phyloP scores from a whole-genome alignment of 805 yeast species.

The Candida odintsovae region DNA sequence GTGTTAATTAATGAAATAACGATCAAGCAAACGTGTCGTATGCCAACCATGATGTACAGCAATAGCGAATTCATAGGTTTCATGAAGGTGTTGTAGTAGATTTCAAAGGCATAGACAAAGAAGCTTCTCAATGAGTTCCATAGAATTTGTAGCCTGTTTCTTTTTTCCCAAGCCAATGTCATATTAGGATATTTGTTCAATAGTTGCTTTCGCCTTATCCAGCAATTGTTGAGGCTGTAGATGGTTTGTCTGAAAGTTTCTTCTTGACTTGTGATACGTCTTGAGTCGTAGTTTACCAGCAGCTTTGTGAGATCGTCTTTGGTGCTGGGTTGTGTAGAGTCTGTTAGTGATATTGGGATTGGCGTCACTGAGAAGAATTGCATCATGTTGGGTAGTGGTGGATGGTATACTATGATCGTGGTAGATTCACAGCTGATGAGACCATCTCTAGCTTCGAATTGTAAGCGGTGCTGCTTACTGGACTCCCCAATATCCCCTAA shows the following conservation, averaged over 20 bases:
- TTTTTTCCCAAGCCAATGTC: slow-evolving; percentile 10
- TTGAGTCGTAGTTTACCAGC: slow-evolving; percentile 6
- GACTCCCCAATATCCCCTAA: background rate
- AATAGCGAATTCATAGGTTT: slow-evolving; percentile 9
- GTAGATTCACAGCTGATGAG: slow-evolving; percentile 7
- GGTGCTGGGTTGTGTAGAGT: slow-evolving; percentile 1
- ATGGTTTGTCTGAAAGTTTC: slow-evolving; percentile 6
- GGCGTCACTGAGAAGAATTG: slow-evolving; percentile 79
- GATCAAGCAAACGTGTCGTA: slow-evolving; percentile 13
- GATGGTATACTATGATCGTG: slow-evolving; percentile 50
- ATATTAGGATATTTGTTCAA: slow-evolving; percentile 10
- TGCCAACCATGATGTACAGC: slow-evolving; percentile 6
- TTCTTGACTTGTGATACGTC: slow-evolving; percentile 5
- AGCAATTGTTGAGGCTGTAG: slow-evolving; percentile 16
- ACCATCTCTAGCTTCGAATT: slow-evolving; percentile 1
- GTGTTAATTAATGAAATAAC: slow-evolving; percentile 25
- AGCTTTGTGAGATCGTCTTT: background rate
- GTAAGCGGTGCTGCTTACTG: background rate
- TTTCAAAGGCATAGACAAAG: background rate
- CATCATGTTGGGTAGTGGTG: slow-evolving; percentile 65
- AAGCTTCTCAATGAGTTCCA: background rate
- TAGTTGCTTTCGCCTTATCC: slow-evolving; percentile 11
- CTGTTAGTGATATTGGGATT: slow-evolving; percentile 50
- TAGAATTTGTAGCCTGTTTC: background rate
- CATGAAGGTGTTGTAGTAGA: slow-evolving; percentile 4